Base-by-base conservation (phyloP, 768 basidiomycete species). In the Hygrocybe coccinea region DNA sequence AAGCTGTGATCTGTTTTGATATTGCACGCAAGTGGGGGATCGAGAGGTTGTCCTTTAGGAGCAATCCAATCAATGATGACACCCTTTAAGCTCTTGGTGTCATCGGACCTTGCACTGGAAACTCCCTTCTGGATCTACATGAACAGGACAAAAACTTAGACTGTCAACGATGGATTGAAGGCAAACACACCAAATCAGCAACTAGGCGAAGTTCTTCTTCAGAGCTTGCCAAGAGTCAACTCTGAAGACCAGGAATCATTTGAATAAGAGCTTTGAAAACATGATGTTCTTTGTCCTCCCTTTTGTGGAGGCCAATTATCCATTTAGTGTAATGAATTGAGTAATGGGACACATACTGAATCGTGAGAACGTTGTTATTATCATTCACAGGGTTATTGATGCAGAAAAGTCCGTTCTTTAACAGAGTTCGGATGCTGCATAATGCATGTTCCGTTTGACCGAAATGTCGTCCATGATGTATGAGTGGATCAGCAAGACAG, bases 401-500 rank as follows among this genome's bases (percentile, higher is more conserved):
- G 7, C 15, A 22, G n/a, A 56, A 9, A 8, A 63, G 37, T 15
- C 58, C 54, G 17, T 63, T 61, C 2, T 47, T 54, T 11, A 66
- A 6, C 15, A 66, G 49, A 5, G 55, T 43, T 9, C 62, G 59
- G 15, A 66, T 39, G 24, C 44, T 57, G 48, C 59, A 60, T 22
- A 60, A 35, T 5, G 59, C 59, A 49, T 60, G 56, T 21, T 50
- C 38, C 3, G 54, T 50, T n/a, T 45, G 21, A 6, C 64, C 43
- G 21, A 66, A 66, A 33, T 66, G 64, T 5, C 19, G 36, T 11
- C 64, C 56, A 46, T 65, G 56, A 35, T 62, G 64, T 34, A 65
- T 54, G 15, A 63, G 38, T 2, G 52, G 62, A 51, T 57, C 51
- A 34, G 49, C 19, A 9, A 37, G 43, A 47, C 39, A 52, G 7